These are phyloP conservation scores for Phytophthora citricola DNA, from an alignment of 352 stramenopile species.

Conservation along the genomic window DNA sequence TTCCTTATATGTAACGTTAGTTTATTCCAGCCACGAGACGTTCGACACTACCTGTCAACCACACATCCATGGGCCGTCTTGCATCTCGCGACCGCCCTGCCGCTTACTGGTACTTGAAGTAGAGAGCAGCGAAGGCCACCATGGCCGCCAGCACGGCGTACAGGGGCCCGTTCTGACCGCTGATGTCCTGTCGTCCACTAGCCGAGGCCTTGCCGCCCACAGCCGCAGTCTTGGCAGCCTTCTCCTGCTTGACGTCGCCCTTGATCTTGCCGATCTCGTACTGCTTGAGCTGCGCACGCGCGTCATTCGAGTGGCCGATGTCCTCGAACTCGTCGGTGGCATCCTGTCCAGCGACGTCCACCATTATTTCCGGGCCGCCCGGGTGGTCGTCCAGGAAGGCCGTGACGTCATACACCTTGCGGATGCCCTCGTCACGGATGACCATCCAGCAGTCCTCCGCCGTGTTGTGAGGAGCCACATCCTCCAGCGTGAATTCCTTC, in stretches of 20 bases:
- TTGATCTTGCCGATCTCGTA: constrained; percentile 93
- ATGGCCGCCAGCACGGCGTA: constrained; percentile 59
- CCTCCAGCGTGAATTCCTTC: constrained; percentile 93
- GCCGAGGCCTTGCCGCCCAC: constrained; percentile 29
- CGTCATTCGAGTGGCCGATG: constrained; percentile 98
- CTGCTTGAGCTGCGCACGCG: constrained; percentile 92
- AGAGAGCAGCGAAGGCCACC: constrained; percentile 61
- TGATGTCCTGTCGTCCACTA: constrained; percentile 66
- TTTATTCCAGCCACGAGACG: constrained; percentile 28
- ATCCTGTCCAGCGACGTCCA: constrained; percentile 94
- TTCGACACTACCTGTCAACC: constrained; percentile 16
- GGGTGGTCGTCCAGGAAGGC: constrained; percentile 99
- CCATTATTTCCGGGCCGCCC: constrained; percentile 97
- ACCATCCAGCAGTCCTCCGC: constrained; percentile 90
- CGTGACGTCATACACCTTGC: constrained; percentile 98
- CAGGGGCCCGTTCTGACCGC: constrained; percentile 59
- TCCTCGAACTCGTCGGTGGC: constrained; percentile 96
- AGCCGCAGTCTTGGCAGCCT: constrained; percentile 9
- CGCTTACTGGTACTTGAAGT: constrained; percentile 62
- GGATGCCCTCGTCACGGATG: constrained; percentile 67
- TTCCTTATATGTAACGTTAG: constrained; percentile 45
- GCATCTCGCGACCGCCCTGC: neutral
- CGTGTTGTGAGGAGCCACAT: constrained; percentile 91
- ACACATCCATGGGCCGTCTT: constrained; percentile 17
- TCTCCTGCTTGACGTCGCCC: constrained; percentile 64